Evolutionary conservation across 108 stramenopile genomes (phyloP), one percentile per base, ranked within the genome.

Genomic region (Tribonema minus): DNA sequence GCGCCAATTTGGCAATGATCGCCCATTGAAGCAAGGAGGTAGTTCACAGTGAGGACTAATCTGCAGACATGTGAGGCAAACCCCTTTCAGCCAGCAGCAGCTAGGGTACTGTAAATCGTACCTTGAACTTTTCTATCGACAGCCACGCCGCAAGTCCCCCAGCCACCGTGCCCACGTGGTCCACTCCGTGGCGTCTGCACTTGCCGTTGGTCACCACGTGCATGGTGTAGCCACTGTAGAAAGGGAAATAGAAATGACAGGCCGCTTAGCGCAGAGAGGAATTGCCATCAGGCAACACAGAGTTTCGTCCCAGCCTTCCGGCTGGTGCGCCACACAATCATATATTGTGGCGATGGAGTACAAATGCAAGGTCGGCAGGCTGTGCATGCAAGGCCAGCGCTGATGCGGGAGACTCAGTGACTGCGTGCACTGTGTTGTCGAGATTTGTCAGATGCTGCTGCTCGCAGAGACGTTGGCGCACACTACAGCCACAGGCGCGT

Each of bases 121-220:
- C 29, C 63, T 64, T 64, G n/a, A 59, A 61, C 71, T n/a, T 26
- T 15, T 70, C 31, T 25, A 68, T 58, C 9, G 93, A 90, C 37
- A 94, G 71, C 75, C 89, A 92, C 12, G 93, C 88, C 1, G 88
- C 88, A 32, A 95, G 60, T 0, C 89, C 83, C 0, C 94, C 94
- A 2, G 93, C 88, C 3, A 94, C 92, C 0, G 97, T 98, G 25
- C 97, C 97, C 30, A 92, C 91, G 79, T 95, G 92, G 87, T 96
- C 95, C 1, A 94, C 93, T 15, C 90, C 90, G 7, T 92, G 94
- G 28, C 85, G 88, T 34, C 38, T 26, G 72, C 92, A 92, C 67
- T 92, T 94, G 29, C 97, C 97, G 67, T 91, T 90, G 67, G 92
- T 93, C 29, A 96, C 80, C 41, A 98, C 92, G 15, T 92, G 91